A percentile compares a stretch with the other conserved stretches of the same genome.
These are phyloP conservation scores for Ichthyophthirius multifiliis DNA, from an alignment of 169 alveolate species.

Conservation along the genomic window DNA sequence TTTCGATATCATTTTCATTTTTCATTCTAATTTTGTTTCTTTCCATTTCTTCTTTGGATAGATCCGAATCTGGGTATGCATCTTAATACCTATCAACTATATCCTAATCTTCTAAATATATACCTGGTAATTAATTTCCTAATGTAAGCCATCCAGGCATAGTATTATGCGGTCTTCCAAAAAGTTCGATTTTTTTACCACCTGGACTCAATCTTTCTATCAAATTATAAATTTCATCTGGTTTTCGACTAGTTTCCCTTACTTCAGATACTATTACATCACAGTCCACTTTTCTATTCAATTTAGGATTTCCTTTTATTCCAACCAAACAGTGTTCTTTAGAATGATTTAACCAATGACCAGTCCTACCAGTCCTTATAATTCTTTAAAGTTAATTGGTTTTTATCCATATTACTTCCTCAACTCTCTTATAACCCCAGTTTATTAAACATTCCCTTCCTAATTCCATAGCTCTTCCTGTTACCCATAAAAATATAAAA, in stretches of 20 bases:
- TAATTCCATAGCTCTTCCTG: constrained; percentile 95
- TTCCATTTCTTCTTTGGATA: constrained; percentile 49
- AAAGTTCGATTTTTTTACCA: constrained; percentile 91
- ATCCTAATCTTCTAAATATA: constrained; percentile 71
- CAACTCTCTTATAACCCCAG: constrained; percentile 96
- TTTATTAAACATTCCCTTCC: constrained; percentile 77
- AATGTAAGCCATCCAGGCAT: constrained; percentile 92
- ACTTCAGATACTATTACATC: constrained; percentile 94
- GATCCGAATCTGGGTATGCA: constrained; percentile 54
- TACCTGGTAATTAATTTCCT: constrained; percentile 84
- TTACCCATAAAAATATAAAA: constrained; percentile 94
- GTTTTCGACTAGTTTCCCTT: constrained; percentile 94
- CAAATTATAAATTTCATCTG: constrained; percentile 94
- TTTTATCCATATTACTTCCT: constrained; percentile 96
- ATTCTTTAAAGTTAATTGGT: constrained; percentile 93
- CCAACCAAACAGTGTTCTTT: constrained; percentile 93
- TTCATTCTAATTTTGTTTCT: constrained; percentile 41
- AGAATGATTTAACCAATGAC: constrained; percentile 96
- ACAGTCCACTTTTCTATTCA: constrained; percentile 89
- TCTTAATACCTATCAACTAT: constrained; percentile 78
- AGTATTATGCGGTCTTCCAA: constrained; percentile 93
- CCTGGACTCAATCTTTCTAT: constrained; percentile 94
- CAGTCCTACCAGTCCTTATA: constrained; percentile 95
- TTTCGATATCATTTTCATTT: constrained; percentile 32
- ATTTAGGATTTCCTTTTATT: constrained; percentile 81